These are phyloP conservation scores for Allium cepa DNA, from an alignment of 106 monocot species.

Conservation along the genomic window DNA sequence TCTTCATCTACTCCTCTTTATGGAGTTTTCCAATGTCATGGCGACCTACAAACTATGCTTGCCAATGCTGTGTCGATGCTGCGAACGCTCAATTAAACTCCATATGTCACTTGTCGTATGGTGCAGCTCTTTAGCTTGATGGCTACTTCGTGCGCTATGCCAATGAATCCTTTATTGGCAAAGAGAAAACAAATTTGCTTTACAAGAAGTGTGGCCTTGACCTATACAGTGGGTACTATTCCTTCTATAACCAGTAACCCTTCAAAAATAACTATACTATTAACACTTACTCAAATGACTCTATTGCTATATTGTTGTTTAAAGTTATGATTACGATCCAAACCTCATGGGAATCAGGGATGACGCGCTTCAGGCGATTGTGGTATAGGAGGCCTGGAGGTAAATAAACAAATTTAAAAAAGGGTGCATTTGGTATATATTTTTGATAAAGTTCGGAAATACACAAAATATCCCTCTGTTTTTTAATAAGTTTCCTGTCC, in stretches of 20 bases:
- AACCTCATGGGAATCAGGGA: conserved; percentile 42
- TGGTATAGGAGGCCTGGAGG: conserved; percentile 6
- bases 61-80: conserved; percentile 57
- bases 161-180: conserved; percentile 67
- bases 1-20: conserved; percentile 27
- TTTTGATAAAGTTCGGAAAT: too few relatives aligned
- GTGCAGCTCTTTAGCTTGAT: conserved; percentile 70
- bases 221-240: not conserved
- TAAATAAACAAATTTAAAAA: too few relatives aligned
- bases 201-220: conserved; percentile 66
- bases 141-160: conserved; percentile 74
- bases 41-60: conserved; percentile 51
- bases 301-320: not conserved
- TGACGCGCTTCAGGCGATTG: conserved; percentile 26
- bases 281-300: too few relatives aligned
- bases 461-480: too few relatives aligned
- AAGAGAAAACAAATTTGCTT: conserved; percentile 50
- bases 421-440: too few relatives aligned
- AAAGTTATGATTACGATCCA: conserved; percentile 6
- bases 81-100: conserved; percentile 48
- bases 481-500: too few relatives aligned
- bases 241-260: not conserved
- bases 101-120: conserved; percentile 53
- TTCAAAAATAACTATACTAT: too few relatives aligned
- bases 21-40: conserved; percentile 87